phyloP scores from a whole-genome alignment of 345 rosid genomes.

The Eucalyptus grandis region DNA sequence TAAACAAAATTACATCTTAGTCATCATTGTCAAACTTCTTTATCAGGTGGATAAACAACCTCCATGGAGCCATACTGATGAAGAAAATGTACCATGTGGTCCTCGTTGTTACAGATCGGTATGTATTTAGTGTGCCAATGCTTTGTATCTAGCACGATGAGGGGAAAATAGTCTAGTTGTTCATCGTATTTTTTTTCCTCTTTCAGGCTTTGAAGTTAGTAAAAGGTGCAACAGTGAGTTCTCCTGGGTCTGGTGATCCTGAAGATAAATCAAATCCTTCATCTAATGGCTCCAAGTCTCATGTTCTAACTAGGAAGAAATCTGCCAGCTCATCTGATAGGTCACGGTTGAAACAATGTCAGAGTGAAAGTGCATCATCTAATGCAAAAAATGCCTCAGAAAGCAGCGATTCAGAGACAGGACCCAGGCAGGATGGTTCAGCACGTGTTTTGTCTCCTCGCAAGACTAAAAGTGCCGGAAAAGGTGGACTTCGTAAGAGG shows the following conservation, averaged over 20 bases:
- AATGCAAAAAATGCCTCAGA: slow-evolving; percentile 67
- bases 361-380: slow-evolving; percentile 92
- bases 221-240: slow-evolving; percentile 11
- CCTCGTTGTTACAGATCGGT: slow-evolving; percentile 70
- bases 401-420: slow-evolving; percentile 86
- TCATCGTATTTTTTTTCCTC: neutral
- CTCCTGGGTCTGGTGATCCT: slow-evolving; percentile 20
- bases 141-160: neutral
- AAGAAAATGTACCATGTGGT: slow-evolving; percentile 70
- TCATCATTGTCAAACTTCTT: neutral
- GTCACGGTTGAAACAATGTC: slow-evolving; percentile 48
- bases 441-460: slow-evolving; percentile 34
- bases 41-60: slow-evolving; percentile 75
- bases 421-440: slow-evolving; percentile 40
- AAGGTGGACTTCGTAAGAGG: slow-evolving; percentile 54
- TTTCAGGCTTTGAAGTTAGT: slow-evolving; percentile 56
- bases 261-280: slow-evolving; percentile 42
- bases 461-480: slow-evolving; percentile 49
- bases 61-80: slow-evolving; percentile 50
- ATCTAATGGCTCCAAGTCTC: slow-evolving; percentile 37
- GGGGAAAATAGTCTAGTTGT: neutral
- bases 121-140: neutral
- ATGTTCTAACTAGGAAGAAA: slow-evolving; percentile 37
- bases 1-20: neutral
- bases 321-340: slow-evolving; percentile 30